Percentiles rank a stretch among this genome's conserved stretches.
Evolutionary conservation across 1,139 yeast genomes (phyloP).

Genomic region (Suhomyces taliae): DNA sequence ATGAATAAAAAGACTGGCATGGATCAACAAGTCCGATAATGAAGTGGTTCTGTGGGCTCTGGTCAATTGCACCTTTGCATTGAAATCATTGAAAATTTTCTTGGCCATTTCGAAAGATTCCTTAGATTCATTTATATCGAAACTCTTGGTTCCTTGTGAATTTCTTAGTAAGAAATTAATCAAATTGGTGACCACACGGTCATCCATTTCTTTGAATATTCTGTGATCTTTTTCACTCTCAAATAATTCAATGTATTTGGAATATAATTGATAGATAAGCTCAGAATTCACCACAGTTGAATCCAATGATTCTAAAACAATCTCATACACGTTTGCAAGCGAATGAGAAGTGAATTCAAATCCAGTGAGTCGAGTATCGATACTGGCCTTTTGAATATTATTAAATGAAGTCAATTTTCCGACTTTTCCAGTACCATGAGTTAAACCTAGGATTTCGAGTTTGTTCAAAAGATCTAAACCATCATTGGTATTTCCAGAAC

Average conservation of each 20-base stretch:
- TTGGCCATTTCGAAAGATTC: conserved; percentile 33
- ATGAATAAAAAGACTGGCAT: conserved; percentile 29
- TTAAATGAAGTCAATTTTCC: conserved; percentile 15
- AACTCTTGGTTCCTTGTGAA: conserved; percentile 20
- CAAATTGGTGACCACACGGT: conserved; percentile 30
- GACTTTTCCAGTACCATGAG: conserved; percentile 21
- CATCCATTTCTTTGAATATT: conserved; percentile 17
- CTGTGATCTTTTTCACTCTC: not conserved
- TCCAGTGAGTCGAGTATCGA: conserved; percentile 31
- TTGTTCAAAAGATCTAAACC: conserved; percentile 26
- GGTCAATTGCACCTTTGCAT: conserved; percentile 15
- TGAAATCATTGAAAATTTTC: conserved; percentile 26
- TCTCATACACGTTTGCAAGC: conserved; percentile 30
- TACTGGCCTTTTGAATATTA: conserved; percentile 26
- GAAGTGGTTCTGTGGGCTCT: conserved; percentile 20
- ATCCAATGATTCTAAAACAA: conserved; percentile 20
- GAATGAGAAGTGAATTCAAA: conserved; percentile 24
- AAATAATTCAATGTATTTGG: conserved; percentile 19
- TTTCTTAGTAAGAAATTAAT: conserved; percentile 29
- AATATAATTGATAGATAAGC: conserved; percentile 21
- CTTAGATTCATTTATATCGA: conserved; percentile 19
- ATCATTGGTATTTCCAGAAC: conserved; percentile 6
- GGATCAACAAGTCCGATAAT: conserved; percentile 33
- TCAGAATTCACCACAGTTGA: conserved; percentile 17
- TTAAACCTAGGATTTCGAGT: conserved; percentile 24